Base-by-base conservation (phyloP, 169 alveolate species). In the Plasmodium ovale region DNA sequence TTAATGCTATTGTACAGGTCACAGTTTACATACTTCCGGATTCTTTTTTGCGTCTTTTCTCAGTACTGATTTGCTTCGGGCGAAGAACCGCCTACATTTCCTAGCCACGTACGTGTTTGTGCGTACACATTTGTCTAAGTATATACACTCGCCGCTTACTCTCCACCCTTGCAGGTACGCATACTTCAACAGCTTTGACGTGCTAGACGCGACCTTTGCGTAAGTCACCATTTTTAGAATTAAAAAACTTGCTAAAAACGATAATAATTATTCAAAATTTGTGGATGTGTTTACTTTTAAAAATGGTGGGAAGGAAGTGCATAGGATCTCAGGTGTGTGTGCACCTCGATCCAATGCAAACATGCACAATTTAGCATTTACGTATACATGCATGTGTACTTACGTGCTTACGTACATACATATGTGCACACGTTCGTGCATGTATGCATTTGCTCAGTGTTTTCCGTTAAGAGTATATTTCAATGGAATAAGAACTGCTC, bases 1-100 rank as follows among this genome's bases (percentile, higher is more conserved):
- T 59, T 59, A 67, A 74, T 74, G 88, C 25, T n/a, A 53, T 31
- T 74, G 21, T 74, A 74, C 42, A 74, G 65, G 25, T 74, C 88
- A 31, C 88, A 74, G 67, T 62, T 74, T 25, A 74, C 44, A 29
- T 60, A 31, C 35, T 60, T 60, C 27, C 27, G 88, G 7, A 62
- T 74, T 12, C n/a, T 74, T 5, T 74, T 59, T 35, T 74, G 88
- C 65, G 21, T 74, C 0, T 60, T 49, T 25, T 74, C 88, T 37
- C 88, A 74, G 88, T 74, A 59, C 33, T 35, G n/a, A 23, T 10
- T 35, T 35, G 31, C 19, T 29, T 31, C 33, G 6, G 23, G 49
- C 19, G 73, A 12, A 35, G 42, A 29, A 12, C 29, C 19, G 27
- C 14, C 7, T n/a, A n/a, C n/a, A n/a, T n/a, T n/a, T n/a, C n/a